These are phyloP conservation scores for Clonostachys rosea DNA, from an alignment of 2,329 filamentous ascomycete genomes.

Conservation along the genomic window DNA sequence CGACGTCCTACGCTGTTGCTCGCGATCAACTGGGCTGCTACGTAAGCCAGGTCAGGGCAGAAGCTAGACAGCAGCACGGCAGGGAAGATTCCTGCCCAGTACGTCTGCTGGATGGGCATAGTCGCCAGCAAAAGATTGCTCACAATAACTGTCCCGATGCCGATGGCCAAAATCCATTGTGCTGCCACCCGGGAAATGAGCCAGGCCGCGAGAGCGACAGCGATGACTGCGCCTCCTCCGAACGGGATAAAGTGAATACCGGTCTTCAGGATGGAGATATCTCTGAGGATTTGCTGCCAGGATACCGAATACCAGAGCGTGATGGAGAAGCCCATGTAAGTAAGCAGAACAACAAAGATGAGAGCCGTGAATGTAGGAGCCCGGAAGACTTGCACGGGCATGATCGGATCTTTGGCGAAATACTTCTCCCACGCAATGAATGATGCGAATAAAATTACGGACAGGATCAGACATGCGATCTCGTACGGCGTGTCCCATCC, in stretches of 20 bases:
- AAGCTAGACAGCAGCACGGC: conserved; percentile 21
- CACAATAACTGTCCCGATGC: conserved; percentile 17
- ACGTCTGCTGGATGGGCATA: conserved; percentile 36
- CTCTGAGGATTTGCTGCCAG: conserved; percentile 36
- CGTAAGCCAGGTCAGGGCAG: conserved; percentile 44
- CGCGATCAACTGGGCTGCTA: conserved; percentile 46
- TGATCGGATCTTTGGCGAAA: conserved; percentile 31
- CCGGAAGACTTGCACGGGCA: conserved; percentile 37
- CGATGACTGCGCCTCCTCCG: conserved; percentile 26
- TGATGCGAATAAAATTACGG: conserved; percentile 15
- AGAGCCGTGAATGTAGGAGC: conserved; percentile 36
- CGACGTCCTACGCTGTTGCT: conserved; percentile 41
- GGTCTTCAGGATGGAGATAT: conserved; percentile 30
- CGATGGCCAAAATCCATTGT: conserved; percentile 41
- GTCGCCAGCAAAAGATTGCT: conserved; percentile 22
- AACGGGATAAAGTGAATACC: conserved; percentile 31
- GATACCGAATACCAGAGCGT: conserved; percentile 40
- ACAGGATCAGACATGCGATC: conserved; percentile 28
- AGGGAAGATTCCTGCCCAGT: conserved; percentile 32
- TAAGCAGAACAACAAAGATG: conserved; percentile 34
- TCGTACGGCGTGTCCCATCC: conserved; percentile 38
- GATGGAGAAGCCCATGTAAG: conserved; percentile 43
- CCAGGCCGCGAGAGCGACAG: conserved; percentile 35
- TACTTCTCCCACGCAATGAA: conserved; percentile 36
- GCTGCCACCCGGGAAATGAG: conserved; percentile 39